Evolutionary conservation across 768 basidiomycete species (phyloP), one percentile per base, ranked within the genome.

Genomic region (Trametes sanguinea): DNA sequence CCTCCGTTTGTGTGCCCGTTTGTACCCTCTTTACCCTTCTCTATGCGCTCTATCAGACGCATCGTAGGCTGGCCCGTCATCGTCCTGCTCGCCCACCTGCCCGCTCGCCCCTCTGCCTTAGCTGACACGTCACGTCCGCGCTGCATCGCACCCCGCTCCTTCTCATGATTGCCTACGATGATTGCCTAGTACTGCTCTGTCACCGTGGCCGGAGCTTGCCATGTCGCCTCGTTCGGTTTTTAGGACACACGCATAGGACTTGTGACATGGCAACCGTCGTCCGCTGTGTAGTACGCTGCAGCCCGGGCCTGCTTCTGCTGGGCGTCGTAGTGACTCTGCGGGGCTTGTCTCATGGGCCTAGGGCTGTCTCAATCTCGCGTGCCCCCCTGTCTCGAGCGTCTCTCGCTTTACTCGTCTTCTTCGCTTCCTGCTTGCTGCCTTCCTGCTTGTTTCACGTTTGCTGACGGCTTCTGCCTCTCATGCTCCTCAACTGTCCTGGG

Each of bases 41-140:
- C 83, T 85, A 78, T 84, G 81, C 83, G 33, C 80, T 80, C 43
- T 80, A n/a, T 59, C 32, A 10, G 29, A 77, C 83, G 46, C 50
- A 45, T 54, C 50, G 62, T 64, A 47, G 51, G 64, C 65, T 52
- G 37, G 47, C 48, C 57, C 57, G 50, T 51, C 48, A 32, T n/a
- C 57, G 57, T 39, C 57, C 57, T 51, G 57, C 57, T 58, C 29
- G 57, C 39, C 43, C 48, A 10, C 48, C 39, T 46, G 35, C 35
- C 42, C n/a, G 42, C 42, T 43, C 14, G 42, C 53, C 40, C 55
- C 51, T 52, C 52, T 48, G 51, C 45, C 51, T 62, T 40, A 47
- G 64, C 54, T 61, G 45, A 43, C 54, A 45, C 56, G 48, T 57
- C 54, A 47, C 35, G 52, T 39, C 27, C 48, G 42, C 54, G 43